Conservation (phyloP, 768 basidiomycete genomes). For the Tephrocybe sp. region DNA sequence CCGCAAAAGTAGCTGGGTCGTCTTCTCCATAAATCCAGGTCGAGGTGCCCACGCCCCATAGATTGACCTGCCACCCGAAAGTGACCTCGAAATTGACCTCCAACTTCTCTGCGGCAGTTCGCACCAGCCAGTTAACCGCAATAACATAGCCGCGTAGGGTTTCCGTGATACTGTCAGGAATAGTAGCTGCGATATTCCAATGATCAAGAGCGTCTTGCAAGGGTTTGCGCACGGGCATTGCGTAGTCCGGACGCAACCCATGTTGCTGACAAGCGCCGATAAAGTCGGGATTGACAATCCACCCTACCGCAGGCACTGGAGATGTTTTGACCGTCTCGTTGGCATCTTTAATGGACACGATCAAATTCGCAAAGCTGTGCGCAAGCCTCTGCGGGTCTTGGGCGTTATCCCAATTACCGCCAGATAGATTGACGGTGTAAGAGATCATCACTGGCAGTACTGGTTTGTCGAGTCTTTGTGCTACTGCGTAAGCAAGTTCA, state of each 20-base stretch:
- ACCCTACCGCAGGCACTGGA: neutral
- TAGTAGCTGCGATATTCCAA: neutral
- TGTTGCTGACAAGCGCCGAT: neutral
- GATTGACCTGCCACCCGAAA: neutral
- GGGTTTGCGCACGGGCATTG: neutral
- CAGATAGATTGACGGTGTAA: neutral
- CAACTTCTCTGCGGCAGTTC: neutral
- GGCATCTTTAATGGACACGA: neutral
- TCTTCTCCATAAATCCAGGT: neutral
- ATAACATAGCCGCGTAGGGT: neutral
- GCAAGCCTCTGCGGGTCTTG: neutral
- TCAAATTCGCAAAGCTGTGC: slow-evolving; percentile 1
- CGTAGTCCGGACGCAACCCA: neutral
- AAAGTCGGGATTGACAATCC: neutral
- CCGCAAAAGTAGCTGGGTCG: neutral
- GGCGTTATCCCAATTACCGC: neutral
- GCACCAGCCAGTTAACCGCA: neutral
- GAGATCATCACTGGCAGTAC: neutral
- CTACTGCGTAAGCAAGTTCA: neutral
- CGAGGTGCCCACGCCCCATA: neutral
- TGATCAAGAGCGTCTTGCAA: neutral
- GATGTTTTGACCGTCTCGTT: neutral
- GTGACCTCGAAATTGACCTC: neutral
- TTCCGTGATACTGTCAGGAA: neutral
- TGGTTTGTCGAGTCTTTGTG: neutral